Conservation (phyloP, 768 basidiomycete genomes). For the Kwoniella botswanensis region DNA sequence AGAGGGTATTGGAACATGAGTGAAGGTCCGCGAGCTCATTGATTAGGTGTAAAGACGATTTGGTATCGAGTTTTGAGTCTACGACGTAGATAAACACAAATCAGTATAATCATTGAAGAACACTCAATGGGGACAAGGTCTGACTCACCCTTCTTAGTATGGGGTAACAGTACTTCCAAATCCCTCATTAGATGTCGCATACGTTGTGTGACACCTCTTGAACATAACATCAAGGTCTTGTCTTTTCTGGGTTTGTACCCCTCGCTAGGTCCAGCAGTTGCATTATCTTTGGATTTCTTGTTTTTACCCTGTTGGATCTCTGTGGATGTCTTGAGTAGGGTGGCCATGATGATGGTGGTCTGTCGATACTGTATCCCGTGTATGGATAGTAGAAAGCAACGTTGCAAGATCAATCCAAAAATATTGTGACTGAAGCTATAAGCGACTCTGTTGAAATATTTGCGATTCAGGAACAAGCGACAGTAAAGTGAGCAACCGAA, state of each 20-base stretch:
- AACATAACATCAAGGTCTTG: constrained; percentile 87
- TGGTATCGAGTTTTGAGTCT: constrained; percentile 98
- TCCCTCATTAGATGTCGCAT: constrained; percentile 99
- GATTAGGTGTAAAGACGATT: constrained; percentile 86
- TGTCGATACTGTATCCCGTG: not conserved
- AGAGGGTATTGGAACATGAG: constrained; percentile 96
- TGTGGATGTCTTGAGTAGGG: constrained; percentile 37
- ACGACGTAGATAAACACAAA: constrained; percentile 1
- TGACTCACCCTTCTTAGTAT: constrained; percentile 94
- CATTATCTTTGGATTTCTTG: constrained; percentile 29
- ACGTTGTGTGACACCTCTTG: constrained; percentile 89
- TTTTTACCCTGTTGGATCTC: constrained; percentile 39
- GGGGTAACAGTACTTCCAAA: constrained; percentile 83
- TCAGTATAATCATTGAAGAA: too few relatives aligned
- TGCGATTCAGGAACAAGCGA: not conserved
- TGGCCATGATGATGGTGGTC: constrained; percentile 34
- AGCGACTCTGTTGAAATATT: too few relatives aligned
- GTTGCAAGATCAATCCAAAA: not conserved
- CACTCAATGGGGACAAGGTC: too few relatives aligned
- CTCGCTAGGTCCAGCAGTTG: constrained; percentile 20
- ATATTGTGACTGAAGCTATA: not conserved
- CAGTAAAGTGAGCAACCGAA: not conserved
- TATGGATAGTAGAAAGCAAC: not conserved
- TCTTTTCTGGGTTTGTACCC: constrained; percentile 81
- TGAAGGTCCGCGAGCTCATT: constrained; percentile 96